These are phyloP conservation scores for Zea luxurians DNA, from an alignment of 176 grass and related monocot species.

Conservation along the genomic window DNA sequence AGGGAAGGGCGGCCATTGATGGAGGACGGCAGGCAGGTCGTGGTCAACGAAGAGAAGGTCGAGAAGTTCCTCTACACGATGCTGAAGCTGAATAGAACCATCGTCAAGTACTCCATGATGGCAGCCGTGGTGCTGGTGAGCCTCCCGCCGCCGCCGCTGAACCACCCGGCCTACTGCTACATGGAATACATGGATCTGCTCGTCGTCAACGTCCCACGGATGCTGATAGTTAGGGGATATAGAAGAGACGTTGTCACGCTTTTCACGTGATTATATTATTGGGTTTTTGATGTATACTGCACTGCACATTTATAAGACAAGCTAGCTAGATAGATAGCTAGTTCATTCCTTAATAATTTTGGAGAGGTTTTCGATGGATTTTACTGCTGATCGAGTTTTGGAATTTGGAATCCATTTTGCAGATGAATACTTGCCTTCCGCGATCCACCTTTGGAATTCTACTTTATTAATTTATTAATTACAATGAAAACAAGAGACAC, in stretches of 20 bases:
- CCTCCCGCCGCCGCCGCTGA: slow-evolving; percentile 72
- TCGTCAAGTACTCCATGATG: slow-evolving; percentile 85
- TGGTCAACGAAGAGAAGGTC: slow-evolving; percentile 79
- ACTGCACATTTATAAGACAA: background rate
- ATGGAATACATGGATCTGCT: slow-evolving; percentile 98
- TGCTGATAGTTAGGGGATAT: slow-evolving; percentile 92
- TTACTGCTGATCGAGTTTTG: background rate
- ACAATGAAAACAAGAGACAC: too few species aligned
- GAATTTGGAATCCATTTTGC: background rate
- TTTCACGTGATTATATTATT: slow-evolving; percentile 58
- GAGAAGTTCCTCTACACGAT: slow-evolving; percentile 83
- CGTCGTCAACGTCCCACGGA: slow-evolving; percentile 73
- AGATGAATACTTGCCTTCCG: background rate
- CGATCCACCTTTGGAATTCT: too few species aligned
- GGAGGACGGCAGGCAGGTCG: slow-evolving; percentile 56
- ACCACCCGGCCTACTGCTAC: slow-evolving; percentile 83
- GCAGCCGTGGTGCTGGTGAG: slow-evolving; percentile 80
- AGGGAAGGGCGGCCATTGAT: slow-evolving; percentile 60
- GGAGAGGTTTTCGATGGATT: too few species aligned
- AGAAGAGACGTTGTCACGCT: slow-evolving; percentile 88
- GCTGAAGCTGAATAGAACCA: slow-evolving; percentile 77
- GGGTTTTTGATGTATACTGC: too few species aligned
- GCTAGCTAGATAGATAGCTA: background rate
- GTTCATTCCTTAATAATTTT: too few species aligned
- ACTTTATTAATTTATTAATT: too few species aligned